Evolutionary conservation across 345 rosid species (phyloP).

Genomic region (Moricandia moricandioides): DNA sequence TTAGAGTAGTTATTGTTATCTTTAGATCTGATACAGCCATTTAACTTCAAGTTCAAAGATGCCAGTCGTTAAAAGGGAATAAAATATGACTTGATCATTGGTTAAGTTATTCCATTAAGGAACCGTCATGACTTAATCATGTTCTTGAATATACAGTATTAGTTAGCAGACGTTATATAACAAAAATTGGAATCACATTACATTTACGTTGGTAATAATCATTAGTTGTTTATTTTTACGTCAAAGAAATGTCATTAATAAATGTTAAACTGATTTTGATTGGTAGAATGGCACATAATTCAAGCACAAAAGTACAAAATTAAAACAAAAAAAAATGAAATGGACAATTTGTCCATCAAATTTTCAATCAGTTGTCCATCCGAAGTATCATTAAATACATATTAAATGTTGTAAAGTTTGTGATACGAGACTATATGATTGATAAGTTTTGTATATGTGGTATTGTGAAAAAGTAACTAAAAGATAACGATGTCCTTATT

Average conservation of each 20-base stretch:
- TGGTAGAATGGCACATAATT: conserved; percentile 21
- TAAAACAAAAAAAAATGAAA: background rate
- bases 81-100: conserved; percentile 24
- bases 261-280: conserved; percentile 18
- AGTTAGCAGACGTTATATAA: background rate
- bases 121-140: conserved; percentile 30
- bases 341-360: conserved; percentile 15
- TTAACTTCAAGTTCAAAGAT: conserved; percentile 30
- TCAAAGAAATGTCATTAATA: conserved; percentile 12
- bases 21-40: conserved; percentile 35
- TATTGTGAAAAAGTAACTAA: background rate
- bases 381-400: background rate
- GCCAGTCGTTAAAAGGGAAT: conserved; percentile 5
- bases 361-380: background rate
- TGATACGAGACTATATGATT: conserved; percentile 5
- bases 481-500: background rate
- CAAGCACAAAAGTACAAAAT: conserved; percentile 15
- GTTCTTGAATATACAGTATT: conserved; percentile 3
- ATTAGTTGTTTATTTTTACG: background rate
- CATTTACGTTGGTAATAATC: background rate
- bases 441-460: conserved; percentile 3
- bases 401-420: background rate
- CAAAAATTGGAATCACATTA: background rate
- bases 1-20: background rate
- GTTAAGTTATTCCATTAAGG: conserved; percentile 5